Evolutionary conservation across 805 yeast species (phyloP), one percentile per base, ranked within the genome.

Genomic region (Ogataea parapolymorpha): DNA sequence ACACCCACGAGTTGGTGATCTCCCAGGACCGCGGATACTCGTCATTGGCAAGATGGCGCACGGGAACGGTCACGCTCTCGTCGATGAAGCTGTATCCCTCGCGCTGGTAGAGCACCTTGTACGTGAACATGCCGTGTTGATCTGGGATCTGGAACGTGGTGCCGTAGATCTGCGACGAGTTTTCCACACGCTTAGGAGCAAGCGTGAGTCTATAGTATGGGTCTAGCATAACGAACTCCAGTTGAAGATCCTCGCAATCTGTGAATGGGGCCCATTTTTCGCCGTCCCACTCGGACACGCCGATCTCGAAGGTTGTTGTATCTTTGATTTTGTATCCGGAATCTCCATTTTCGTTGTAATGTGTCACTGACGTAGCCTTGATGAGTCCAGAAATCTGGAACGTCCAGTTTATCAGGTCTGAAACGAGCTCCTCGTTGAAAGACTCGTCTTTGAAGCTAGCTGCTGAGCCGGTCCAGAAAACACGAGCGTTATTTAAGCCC

Each of bases 71-170:
- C 40, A 74, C 73, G 46, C 75, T 72, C 53, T 82, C 86, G 20
- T 70, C 70, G 39, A 91, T 60, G 62, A 71, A 89, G 17, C 85
- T 71, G 53, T 73, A 71, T 5, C 98, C 98, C 11, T 77, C 70
- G 58, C 95, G 80, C 61, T 76, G 76, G 69, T 90, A 90, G 54
- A 85, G 83, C 33, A 85, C 72, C 46, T 74, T 73, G 61, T 86
- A 89, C 2, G 96, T 85, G 68, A 89, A 93, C 76, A 93, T 85
- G 42, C 99, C 99, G 64, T 93, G 96, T 57, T 89, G 96, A 63
- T 91, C 97, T 16, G 99, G 99, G 27, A 88, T 65, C 34, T 73
- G 74, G 64, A 93, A 88, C 38, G 68, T 65, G 14, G 76, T 69
- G 15, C 65, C 66, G 55, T 77, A 81, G 14, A 68, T 59, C 55